A percentile compares a stretch with the other conserved stretches of the same genome.
phyloP scores from a whole-genome alignment of 73 alveolate genomes.

The Paramecium sonneborni region DNA sequence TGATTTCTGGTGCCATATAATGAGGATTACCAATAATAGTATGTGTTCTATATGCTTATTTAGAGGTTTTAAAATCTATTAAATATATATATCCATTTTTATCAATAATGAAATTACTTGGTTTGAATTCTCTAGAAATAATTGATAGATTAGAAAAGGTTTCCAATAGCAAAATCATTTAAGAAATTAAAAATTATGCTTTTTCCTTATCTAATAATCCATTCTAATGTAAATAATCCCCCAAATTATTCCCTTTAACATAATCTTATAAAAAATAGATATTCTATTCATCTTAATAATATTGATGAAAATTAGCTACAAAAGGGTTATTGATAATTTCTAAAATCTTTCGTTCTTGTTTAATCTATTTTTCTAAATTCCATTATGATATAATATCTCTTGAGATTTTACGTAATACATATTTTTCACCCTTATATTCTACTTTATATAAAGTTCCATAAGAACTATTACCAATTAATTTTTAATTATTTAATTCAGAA shows the following conservation, averaged over 20 bases:
- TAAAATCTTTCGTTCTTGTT: constrained; percentile 4
- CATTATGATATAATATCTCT: background rate
- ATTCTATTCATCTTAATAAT: background rate
- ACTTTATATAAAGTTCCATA: constrained; percentile 37
- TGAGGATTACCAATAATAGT: constrained; percentile 66
- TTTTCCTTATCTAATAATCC: background rate
- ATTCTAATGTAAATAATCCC: background rate
- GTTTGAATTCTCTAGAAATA: constrained; percentile 26
- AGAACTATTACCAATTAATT: background rate
- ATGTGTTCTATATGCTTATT: background rate
- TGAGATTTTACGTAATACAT: background rate
- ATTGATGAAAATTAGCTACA: background rate
- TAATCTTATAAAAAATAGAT: background rate
- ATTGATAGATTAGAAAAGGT: background rate
- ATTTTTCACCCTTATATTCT: background rate
- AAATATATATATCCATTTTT: background rate
- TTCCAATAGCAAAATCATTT: constrained; percentile 37
- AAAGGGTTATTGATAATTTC: constrained; percentile 45
- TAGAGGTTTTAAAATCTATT: constrained; percentile 19
- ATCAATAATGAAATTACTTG: background rate
- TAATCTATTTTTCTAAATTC: background rate
- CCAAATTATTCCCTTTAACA: background rate
- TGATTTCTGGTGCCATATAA: constrained; percentile 74
- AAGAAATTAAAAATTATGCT: background rate
- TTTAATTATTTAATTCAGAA: background rate